A percentile compares a stretch with the other conserved stretches of the same genome.
These are phyloP conservation scores for Ichthyophthirius multifiliis DNA, from an alignment of 169 alveolate genomes.

Conservation along the genomic window DNA sequence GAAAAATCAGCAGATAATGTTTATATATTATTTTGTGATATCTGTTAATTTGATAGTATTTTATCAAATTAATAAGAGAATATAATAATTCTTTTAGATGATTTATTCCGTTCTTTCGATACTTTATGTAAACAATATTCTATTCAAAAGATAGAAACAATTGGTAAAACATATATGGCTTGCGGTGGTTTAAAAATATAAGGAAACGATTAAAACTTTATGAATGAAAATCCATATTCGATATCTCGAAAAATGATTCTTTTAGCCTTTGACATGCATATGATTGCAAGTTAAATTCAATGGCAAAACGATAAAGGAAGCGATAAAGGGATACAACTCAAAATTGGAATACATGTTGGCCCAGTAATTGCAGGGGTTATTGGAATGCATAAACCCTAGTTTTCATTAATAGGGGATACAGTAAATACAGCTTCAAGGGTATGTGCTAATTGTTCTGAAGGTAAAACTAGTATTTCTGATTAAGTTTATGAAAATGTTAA, in stretches of 20 bases:
- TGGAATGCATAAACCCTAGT: conserved; percentile 86
- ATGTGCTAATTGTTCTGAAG: conserved; percentile 62
- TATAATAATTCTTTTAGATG: conserved; percentile 38
- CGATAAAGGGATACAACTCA: not conserved
- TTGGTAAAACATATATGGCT: conserved; percentile 71
- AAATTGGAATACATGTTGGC: conserved; percentile 81
- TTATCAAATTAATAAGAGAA: conserved; percentile 33
- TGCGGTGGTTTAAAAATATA: conserved; percentile 66
- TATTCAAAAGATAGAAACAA: conserved; percentile 61
- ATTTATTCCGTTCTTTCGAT: conserved; percentile 44
- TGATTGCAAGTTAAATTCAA: too few relatives aligned
- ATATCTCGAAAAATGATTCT: too few relatives aligned
- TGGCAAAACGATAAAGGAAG: too few relatives aligned
- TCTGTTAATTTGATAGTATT: conserved; percentile 48
- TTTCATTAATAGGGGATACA: conserved; percentile 84
- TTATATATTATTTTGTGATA: conserved; percentile 54
- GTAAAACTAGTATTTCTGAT: conserved; percentile 30
- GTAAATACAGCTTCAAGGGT: conserved; percentile 85
- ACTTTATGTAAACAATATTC: conserved; percentile 37
- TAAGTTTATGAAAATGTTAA: conserved; percentile 27
- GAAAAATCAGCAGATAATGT: conserved; percentile 38
- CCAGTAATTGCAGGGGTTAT: conserved; percentile 86
- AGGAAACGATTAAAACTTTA: conserved; percentile 31
- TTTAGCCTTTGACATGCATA: too few relatives aligned
- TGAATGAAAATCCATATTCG: too few relatives aligned